Base-by-base conservation (phyloP, 1,284 basidiomycete species). In the Caloboletus inedulis region DNA sequence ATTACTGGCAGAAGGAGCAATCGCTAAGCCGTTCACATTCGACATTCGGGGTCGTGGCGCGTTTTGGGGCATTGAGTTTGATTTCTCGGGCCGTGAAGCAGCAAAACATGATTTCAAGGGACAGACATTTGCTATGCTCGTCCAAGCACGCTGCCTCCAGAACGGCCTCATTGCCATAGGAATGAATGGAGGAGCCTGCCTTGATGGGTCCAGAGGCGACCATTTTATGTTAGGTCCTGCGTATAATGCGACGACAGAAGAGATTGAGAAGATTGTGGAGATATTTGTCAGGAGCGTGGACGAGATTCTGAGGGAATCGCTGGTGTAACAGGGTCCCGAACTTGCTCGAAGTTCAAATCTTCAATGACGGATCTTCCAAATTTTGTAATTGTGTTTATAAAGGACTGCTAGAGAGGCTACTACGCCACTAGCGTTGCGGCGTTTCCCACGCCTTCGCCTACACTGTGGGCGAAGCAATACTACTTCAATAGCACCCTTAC, bases 11-110 rank as follows among this genome's bases (percentile, higher is more conserved):
- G 78, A 81, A 12, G 80, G 79, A 59, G 72, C 80, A 19, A 63
- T 74, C 36, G 79, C 85, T 21, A 78, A 79, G 33, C 85, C 85
- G 2, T 87, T 79, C 63, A 77, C 79, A 4, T 89, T 86, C 64
- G 84, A 91, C 67, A 79, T 90, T 53, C 80, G 90, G 41, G 89
- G 92, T 18, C 81, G 81, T 23, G 91, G 91, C 12, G 79, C 83
- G 29, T 91, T 93, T 74, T 91, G 86, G 83, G 87, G 76, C 13
- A 72, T 94, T 53, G 91, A 94, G 67, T 91, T 92, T 59, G 87
- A 89, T 62, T 84, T 86, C 60, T 70, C 70, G 12, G 65, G 61
- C 8, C 66, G 69, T 10, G 73, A 75, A 53, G 76, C 74, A 9
- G 52, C 63, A 25, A 61, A 62, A 25, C 55, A 80, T n/a, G 72